Evolutionary conservation across 768 basidiomycete genomes (phyloP), one percentile per base, ranked within the genome.

Genomic region (Termitomyces sp.): DNA sequence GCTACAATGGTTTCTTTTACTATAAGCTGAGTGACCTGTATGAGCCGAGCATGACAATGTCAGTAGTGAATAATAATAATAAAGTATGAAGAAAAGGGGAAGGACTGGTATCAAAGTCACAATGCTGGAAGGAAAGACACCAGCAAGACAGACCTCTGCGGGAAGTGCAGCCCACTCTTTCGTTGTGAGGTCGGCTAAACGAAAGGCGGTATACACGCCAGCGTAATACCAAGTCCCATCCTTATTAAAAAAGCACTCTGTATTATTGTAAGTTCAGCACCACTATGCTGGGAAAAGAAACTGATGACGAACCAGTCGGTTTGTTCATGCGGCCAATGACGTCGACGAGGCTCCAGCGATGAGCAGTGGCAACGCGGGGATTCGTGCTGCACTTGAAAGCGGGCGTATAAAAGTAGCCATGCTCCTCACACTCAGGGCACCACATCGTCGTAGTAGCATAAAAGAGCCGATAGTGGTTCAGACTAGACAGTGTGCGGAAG

Each of bases 141-240:
- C 51, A 52, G 48, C 30, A 35, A 22, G 20, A 63, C 70, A 35
- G 59, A 86, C 89, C 79, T 90, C 88, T 32, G 69, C 67, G 32
- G 85, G 80, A 33, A 92, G 77, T 44, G 79, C 78, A 30, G 79
- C 80, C 84, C 87, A 92, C 67, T 92, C 90, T 55, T 82, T 82
- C 8, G 76, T 70, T 0, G 83, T 82, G 14, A 92, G 72, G 57
- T 88, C 82, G 28, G 83, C 84, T 50, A 92, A 76, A 53, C 77
- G 72, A 66, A 92, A 83, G 1, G 80, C 80, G 54, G 78, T 82
- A 71, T 92, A 92, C 4, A 82, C 77, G n/a, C 90, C 90, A 13
- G 90, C 89, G 60, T 92, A 92, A 67, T 91, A 92, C 87, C 88
- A 92, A 58, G 82, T 81, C 8, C 86, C 87, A 56, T 90, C 87